Conservation (phyloP, 768 basidiomycete genomes). For the Amylocystis lapponica region DNA sequence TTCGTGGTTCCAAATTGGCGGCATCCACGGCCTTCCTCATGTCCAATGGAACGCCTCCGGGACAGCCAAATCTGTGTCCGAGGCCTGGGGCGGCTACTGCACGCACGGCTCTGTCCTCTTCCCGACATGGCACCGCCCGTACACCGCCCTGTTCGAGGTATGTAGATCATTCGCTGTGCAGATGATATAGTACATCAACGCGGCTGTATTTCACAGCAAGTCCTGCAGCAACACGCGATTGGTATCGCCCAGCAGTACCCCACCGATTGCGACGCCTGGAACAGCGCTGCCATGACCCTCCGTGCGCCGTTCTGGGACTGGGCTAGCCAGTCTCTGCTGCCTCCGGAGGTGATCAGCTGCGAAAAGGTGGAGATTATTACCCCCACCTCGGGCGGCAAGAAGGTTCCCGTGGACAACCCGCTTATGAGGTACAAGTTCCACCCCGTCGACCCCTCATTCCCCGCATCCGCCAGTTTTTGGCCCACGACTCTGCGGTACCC, state of each 20-base stretch:
- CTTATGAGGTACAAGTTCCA: conserved; percentile 9
- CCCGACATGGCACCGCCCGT: conserved; percentile 54
- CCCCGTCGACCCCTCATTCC: conserved; percentile 10
- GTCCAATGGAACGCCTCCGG: conserved; percentile 38
- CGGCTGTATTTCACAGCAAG: conserved; percentile 34
- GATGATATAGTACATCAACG: neutral
- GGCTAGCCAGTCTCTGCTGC: conserved; percentile 33
- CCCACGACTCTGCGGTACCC: conserved; percentile 29
- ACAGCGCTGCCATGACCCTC: conserved; percentile 28
- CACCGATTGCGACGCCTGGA: conserved; percentile 21
- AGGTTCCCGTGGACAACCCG: conserved; percentile 12
- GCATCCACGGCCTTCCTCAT: conserved; percentile 49
- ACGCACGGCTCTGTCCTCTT: conserved; percentile 49
- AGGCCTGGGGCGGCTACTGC: conserved; percentile 46
- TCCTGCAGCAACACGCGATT: conserved; percentile 34
- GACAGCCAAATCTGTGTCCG: conserved; percentile 17
- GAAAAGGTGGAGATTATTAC: conserved; percentile 25
- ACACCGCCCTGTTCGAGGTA: conserved; percentile 46
- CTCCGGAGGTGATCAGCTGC: conserved; percentile 35
- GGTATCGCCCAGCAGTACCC: conserved; percentile 38
- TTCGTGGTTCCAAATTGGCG: conserved; percentile 42
- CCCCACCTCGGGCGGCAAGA: conserved; percentile 27
- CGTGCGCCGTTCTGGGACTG: conserved; percentile 50
- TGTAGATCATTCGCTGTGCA: no score
- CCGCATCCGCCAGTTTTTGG: conserved; percentile 9